Evolutionary conservation across 371 early-diverging fungal genomes (phyloP).

Genomic region (Mortierella sp.): DNA sequence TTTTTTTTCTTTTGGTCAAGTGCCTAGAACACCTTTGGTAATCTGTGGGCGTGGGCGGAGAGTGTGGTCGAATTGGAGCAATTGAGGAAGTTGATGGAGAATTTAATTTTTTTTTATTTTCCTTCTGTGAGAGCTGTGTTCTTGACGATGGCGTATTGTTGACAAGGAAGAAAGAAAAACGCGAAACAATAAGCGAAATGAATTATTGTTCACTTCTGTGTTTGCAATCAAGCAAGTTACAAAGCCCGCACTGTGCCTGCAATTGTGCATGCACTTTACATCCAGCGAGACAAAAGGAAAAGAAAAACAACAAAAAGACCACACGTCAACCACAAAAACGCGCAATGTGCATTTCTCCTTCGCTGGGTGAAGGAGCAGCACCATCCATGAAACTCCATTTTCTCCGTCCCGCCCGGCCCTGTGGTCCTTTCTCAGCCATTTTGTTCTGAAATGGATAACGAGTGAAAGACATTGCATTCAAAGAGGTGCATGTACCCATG

Average conservation of each 20-base stretch:
- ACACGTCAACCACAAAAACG: not conserved
- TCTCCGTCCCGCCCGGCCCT: not conserved
- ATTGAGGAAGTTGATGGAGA: not conserved
- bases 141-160: not conserved
- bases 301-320: not conserved
- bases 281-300: not conserved
- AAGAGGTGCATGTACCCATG: too few species aligned
- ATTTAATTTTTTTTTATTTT: not conserved
- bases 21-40: constrained; percentile 11
- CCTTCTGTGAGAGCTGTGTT: not conserved
- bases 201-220: not conserved
- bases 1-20: not conserved
- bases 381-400: not conserved
- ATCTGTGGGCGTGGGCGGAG: not conserved
- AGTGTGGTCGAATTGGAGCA: not conserved
- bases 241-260: not conserved
- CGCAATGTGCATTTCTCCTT: not conserved
- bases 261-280: not conserved
- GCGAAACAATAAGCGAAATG: constrained; percentile 8
- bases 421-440: not conserved
- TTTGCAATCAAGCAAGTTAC: not conserved
- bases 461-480: not conserved
- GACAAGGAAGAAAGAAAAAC: not conserved
- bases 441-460: not conserved
- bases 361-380: too few species aligned